Conservation (phyloP, 768 basidiomycete genomes). For the Leccinum fibrillosum region DNA sequence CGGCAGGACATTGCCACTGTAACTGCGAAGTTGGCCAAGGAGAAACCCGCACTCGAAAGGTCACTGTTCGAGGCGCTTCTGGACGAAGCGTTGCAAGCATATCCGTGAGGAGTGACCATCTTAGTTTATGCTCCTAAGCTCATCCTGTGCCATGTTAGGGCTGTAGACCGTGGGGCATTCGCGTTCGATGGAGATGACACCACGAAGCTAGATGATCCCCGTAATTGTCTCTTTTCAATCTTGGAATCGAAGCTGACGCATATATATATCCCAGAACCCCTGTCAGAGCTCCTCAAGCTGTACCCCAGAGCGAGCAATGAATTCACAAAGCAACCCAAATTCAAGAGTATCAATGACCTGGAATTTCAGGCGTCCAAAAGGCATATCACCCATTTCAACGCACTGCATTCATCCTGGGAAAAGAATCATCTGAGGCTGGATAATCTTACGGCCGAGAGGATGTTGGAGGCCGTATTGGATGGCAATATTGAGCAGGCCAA, state of each 20-base stretch:
- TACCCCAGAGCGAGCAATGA: slow-evolving; percentile 15
- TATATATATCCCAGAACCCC: slow-evolving; percentile 4
- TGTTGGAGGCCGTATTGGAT: slow-evolving; percentile 7
- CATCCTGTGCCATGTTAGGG: background rate
- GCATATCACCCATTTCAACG: slow-evolving; percentile 10
- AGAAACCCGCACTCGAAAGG: slow-evolving; percentile 7
- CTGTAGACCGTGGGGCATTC: slow-evolving; percentile 16
- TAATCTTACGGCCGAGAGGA: background rate
- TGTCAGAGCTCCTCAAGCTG: background rate
- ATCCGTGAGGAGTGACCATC: slow-evolving; percentile 26
- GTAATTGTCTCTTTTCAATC: background rate
- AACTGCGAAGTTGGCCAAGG: background rate
- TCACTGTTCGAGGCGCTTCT: slow-evolving; percentile 26
- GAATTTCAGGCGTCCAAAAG: slow-evolving; percentile 17
- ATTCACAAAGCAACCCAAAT: background rate
- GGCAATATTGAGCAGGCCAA: slow-evolving; percentile 5
- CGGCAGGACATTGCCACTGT: background rate
- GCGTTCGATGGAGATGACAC: background rate
- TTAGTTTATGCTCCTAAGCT: background rate
- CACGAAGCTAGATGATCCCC: background rate
- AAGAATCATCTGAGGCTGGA: background rate
- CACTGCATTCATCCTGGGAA: background rate
- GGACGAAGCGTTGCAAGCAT: slow-evolving; percentile 18
- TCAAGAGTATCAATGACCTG: slow-evolving; percentile 2
- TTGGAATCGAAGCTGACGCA: background rate